Evolutionary conservation across 2,329 filamentous ascomycete species (phyloP).

Genomic region (Arthroderma sp.): DNA sequence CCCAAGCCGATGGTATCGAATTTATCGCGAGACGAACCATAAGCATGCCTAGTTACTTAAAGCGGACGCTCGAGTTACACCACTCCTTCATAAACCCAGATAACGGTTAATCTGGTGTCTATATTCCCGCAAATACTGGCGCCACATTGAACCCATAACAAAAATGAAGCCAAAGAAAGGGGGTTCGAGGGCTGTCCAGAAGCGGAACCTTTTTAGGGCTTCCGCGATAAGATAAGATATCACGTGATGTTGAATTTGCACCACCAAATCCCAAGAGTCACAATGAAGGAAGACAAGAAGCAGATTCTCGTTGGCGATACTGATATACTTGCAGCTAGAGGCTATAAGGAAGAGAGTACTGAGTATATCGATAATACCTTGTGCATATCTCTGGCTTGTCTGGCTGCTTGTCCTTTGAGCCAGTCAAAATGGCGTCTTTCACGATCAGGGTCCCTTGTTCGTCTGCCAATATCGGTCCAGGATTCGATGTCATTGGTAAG

Average conservation of each 20-base stretch:
- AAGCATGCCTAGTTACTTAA: background rate
- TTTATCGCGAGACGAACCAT: background rate
- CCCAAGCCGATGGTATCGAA: background rate
- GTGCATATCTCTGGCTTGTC: background rate
- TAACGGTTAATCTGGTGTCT: background rate
- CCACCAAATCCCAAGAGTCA: background rate
- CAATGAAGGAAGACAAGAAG: background rate
- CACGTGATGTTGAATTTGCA: background rate
- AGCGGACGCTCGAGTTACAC: background rate
- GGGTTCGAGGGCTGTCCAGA: background rate
- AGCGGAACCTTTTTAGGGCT: background rate
- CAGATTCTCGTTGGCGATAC: background rate
- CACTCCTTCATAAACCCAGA: background rate
- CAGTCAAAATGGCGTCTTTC: conserved; percentile 30
- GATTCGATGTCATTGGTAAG: conserved; percentile 76
- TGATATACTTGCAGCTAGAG: background rate
- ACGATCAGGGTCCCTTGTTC: conserved; percentile 77
- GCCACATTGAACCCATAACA: background rate
- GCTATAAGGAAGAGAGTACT: background rate
- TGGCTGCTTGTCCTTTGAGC: background rate
- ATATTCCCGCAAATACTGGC: background rate
- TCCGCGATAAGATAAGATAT: background rate
- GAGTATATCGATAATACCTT: background rate
- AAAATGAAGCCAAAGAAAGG: background rate
- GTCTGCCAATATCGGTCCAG: conserved; percentile 92